phyloP scores from a whole-genome alignment of 202 grass and related monocot genomes.

The Eragrostis tef region DNA sequence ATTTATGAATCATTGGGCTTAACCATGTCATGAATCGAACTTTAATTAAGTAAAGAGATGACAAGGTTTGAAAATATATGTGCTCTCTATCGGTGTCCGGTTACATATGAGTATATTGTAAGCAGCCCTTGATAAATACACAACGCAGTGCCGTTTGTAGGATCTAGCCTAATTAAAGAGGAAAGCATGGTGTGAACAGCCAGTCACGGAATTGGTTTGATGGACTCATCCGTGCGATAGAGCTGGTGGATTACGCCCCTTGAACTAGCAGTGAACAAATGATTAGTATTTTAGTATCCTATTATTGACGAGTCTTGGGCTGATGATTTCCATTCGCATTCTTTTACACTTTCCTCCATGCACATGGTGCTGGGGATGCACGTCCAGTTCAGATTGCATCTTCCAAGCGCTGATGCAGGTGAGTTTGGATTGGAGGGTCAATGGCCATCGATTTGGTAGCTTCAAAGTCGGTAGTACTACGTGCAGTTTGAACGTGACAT shows the following conservation, averaged over 20 bases:
- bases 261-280: slow-evolving; percentile 8
- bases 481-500: background rate
- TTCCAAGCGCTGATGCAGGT: background rate
- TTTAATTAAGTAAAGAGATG: too few species aligned
- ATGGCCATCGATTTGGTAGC: too few species aligned
- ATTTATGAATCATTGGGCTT: too few species aligned
- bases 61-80: too few species aligned
- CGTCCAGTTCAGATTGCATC: background rate
- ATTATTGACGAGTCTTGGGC: background rate
- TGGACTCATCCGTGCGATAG: background rate
- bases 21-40: too few species aligned
- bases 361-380: background rate
- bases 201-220: slow-evolving; percentile 35
- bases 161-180: background rate
- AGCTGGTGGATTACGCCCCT: slow-evolving; percentile 25
- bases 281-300: slow-evolving; percentile 12
- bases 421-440: too few species aligned
- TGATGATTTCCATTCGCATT: background rate
- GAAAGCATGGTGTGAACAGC: slow-evolving; percentile 34
- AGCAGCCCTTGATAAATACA: background rate
- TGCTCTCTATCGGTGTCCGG: background rate
- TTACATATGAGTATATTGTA: background rate
- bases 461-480: background rate
- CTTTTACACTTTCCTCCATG: slow-evolving; percentile 23
- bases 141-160: background rate